Evolutionary conservation across 2,329 filamentous ascomycete genomes (phyloP), one percentile per base, ranked within the genome.

Genomic region (Mycosphaerella arachidis): DNA sequence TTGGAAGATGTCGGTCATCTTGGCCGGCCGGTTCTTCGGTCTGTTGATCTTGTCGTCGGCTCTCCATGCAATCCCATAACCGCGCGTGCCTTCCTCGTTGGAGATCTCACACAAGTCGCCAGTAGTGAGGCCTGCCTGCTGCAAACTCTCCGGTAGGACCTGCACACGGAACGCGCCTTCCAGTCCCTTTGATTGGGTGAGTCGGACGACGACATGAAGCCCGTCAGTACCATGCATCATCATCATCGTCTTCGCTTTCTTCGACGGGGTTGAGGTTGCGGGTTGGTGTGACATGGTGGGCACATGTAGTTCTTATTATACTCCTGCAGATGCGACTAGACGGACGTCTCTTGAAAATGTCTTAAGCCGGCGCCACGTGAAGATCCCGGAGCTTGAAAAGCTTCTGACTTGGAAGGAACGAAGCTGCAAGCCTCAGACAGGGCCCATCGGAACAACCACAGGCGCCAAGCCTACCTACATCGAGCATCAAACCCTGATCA

Each of bases 1-100:
- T 63, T 90, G 87, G 56, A 95, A 84, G 6, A 85, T 80, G 63
- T 90, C 87, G 24, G 90, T 76, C 87, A 78, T 90, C 84, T 79
- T 92, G 82, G 53, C 89, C 79, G 58, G 91, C 81, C 63, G 87
- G 83, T 65, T 84, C 85, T 69, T 86, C 83, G 66, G 91, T 78
- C 68, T 86, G 75, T 65, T 54, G 77, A 78, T 57, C 76, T 76
- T 77, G 58, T 79, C 77, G 37, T 79, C 71, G 3, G 84, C 82
- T 45, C 79, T 76, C 86, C 86, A 89, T 10, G 83, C 85, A 67
- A 88, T 81, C n/a, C 83, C 86, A 55, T 80, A 79, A 51, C 80
- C 83, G n/a, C 43, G 59, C 10, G 71, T 63, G 24, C 75, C 78
- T 52, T 76, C 73, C 43, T 70, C 67, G 55, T 75, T 78, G 62